A percentile compares a stretch with the other conserved stretches of the same genome.
These are phyloP conservation scores for Ambrosia hybrid DNA, from an alignment of 140 eudicot genomes.

Conservation along the genomic window DNA sequence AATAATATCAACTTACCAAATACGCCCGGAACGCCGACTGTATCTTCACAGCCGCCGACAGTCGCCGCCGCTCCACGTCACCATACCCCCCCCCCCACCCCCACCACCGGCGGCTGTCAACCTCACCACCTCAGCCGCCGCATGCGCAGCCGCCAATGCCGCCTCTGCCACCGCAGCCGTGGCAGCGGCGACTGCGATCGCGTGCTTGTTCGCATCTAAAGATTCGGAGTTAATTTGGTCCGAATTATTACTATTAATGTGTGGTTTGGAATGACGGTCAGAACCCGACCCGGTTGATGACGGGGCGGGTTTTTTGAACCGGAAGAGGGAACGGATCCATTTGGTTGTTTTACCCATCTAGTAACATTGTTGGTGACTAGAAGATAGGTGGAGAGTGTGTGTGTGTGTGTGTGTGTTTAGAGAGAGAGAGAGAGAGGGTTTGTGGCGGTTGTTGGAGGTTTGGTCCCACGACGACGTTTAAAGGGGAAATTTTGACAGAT, in stretches of 20 bases:
- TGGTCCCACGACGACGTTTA: conserved; percentile 30
- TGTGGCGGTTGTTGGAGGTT: conserved; percentile 33
- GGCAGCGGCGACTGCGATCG: conserved; percentile 97
- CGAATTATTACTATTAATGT: conserved; percentile 14
- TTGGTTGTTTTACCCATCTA: conserved; percentile 62
- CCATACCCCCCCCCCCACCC: conserved; percentile 26
- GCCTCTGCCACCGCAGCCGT: conserved; percentile 97
- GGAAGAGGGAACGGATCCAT: conserved; percentile 64
- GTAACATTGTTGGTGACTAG: conserved; percentile 26
- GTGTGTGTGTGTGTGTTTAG: neutral
- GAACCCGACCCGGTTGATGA: conserved; percentile 28
- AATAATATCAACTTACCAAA: conserved; percentile 47
- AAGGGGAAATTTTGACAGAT: conserved; percentile 33
- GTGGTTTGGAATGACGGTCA: neutral
- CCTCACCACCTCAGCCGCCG: conserved; percentile 94
- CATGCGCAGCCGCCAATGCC: conserved; percentile 92
- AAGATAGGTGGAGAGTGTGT: neutral
- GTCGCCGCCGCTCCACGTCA: conserved; percentile 43
- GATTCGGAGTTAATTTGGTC: conserved; percentile 23
- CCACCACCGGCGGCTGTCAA: conserved; percentile 46
- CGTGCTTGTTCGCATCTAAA: conserved; percentile 75
- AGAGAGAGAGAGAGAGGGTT: neutral
- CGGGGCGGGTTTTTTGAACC: conserved; percentile 40
- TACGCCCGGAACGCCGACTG: conserved; percentile 88
- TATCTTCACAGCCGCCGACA: conserved; percentile 60